Conservation (phyloP, 2,329 filamentous ascomycete genomes). For the Blastomyces percursus region DNA sequence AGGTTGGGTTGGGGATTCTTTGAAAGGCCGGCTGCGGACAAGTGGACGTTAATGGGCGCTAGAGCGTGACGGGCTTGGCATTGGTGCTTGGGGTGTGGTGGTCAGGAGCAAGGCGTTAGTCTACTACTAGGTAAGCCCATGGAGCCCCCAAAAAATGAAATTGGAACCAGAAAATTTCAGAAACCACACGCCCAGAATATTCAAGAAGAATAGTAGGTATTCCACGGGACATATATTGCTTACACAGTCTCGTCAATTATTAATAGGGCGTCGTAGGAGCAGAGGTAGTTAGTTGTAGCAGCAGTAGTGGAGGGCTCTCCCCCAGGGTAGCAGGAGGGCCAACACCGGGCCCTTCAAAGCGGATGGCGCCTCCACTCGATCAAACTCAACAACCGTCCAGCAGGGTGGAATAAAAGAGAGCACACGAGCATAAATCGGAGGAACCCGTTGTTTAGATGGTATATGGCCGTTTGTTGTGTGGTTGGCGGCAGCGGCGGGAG, state of each 20-base stretch:
- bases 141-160: background rate
- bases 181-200: background rate
- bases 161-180: background rate
- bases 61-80: slow-evolving; percentile 3
- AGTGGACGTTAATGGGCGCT: background rate
- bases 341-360: background rate
- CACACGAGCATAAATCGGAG: background rate
- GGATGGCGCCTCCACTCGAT: background rate
- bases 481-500: background rate
- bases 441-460: background rate
- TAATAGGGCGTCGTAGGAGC: background rate
- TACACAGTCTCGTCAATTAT: background rate
- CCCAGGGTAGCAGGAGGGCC: background rate
- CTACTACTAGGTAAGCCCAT: background rate
- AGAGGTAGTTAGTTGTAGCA: too few species aligned
- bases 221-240: background rate
- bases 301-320: background rate
- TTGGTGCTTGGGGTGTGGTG: background rate
- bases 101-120: background rate
- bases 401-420: background rate
- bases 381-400: background rate
- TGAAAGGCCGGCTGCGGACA: slow-evolving; percentile 6
- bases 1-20: slow-evolving; percentile 10
- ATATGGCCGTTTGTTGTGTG: background rate
- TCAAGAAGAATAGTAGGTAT: background rate